A percentile compares a stretch with the other conserved stretches of the same genome.
phyloP scores from a whole-genome alignment of 345 rosid genomes.

The Bruguiera gymnorhiza region DNA sequence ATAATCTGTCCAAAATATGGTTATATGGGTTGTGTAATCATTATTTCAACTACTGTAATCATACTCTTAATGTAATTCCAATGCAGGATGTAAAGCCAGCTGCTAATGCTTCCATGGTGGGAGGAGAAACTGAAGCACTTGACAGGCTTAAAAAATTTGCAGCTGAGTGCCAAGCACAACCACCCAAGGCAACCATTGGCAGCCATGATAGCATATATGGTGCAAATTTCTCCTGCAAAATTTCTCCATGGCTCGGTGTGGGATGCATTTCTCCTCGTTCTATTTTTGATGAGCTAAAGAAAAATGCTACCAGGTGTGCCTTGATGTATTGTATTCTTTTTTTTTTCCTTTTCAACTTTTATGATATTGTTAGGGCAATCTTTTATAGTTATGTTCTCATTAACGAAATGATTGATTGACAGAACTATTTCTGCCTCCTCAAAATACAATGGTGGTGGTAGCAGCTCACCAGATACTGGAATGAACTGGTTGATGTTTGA shows the following conservation, averaged over 20 bases:
- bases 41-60: conserved; percentile 4
- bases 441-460: conserved; percentile 24
- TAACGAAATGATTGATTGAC: neutral
- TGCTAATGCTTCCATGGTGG: conserved; percentile 57
- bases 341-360: conserved; percentile 3
- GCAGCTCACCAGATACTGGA: conserved; percentile 49
- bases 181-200: conserved; percentile 57
- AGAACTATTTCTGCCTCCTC: conserved; percentile 38
- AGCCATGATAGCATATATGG: conserved; percentile 64
- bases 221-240: conserved; percentile 92
- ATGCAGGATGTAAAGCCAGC: conserved; percentile 64
- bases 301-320: conserved; percentile 55
- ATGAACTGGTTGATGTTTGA: conserved; percentile 81
- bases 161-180: conserved; percentile 75
- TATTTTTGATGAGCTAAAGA: conserved; percentile 93
- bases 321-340: neutral
- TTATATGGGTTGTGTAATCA: neutral
- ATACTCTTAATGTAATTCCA: conserved; percentile 9
- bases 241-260: conserved; percentile 87
- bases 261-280: conserved; percentile 93
- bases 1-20: neutral
- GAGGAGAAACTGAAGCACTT: conserved; percentile 95
- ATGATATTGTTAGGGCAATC: neutral
- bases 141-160: conserved; percentile 72
- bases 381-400: neutral